These are phyloP conservation scores for Globisporangium sylvaticum DNA, from an alignment of 352 stramenopile genomes.

Conservation along the genomic window DNA sequence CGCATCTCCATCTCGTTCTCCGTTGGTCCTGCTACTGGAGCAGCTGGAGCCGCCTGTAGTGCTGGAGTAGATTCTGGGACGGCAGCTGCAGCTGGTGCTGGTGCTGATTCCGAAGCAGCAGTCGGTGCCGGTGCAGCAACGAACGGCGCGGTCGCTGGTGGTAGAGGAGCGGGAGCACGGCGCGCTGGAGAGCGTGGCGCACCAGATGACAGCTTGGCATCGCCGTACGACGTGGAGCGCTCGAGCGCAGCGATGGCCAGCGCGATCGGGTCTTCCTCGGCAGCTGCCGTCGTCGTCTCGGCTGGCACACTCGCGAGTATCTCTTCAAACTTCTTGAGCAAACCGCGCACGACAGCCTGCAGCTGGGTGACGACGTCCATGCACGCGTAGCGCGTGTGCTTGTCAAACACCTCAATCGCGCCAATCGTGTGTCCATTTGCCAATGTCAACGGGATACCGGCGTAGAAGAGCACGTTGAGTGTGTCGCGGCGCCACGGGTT, in stretches of 20 bases:
- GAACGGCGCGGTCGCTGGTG: slow-evolving; percentile 10
- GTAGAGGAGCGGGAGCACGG: slow-evolving; percentile 13
- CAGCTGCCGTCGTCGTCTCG: background rate
- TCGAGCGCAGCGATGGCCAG: slow-evolving; percentile 16
- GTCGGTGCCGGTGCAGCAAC: background rate
- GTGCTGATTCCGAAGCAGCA: background rate
- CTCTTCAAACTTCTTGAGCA: slow-evolving; percentile 54
- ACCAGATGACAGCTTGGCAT: slow-evolving; percentile 14
- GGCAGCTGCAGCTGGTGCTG: background rate
- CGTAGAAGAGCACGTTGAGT: slow-evolving; percentile 50
- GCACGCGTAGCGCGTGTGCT: slow-evolving; percentile 32
- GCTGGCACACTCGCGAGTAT: slow-evolving; percentile 25
- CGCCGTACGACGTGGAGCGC: slow-evolving; percentile 22
- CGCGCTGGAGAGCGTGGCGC: slow-evolving; percentile 12
- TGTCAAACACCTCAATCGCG: slow-evolving; percentile 56
- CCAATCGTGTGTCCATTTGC: slow-evolving; percentile 50
- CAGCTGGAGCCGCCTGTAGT: background rate
- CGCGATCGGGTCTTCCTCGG: slow-evolving; percentile 16
- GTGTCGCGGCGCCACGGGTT: slow-evolving; percentile 47
- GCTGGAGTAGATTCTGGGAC: background rate
- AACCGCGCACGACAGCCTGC: slow-evolving; percentile 45
- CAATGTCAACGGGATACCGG: slow-evolving; percentile 59
- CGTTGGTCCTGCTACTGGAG: slow-evolving; percentile 7
- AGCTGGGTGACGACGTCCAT: slow-evolving; percentile 51
- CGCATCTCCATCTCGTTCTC: slow-evolving; percentile 74